Evolutionary conservation across 139 green algal genomes (phyloP).

Genomic region (Tetradesmus lagerheimii): DNA sequence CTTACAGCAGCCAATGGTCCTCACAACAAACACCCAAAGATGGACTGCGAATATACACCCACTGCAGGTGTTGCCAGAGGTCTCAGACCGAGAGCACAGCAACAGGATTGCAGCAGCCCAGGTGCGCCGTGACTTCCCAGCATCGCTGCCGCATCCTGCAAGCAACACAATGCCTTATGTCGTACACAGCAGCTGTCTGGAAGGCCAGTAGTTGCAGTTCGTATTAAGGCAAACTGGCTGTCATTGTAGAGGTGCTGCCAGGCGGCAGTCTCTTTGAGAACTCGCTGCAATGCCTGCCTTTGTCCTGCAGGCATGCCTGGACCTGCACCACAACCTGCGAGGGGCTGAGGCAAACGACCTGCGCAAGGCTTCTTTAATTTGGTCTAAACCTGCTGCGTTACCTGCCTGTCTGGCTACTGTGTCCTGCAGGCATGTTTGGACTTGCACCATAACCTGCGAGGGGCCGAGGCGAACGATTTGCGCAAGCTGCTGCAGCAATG

Average conservation of each 20-base stretch:
- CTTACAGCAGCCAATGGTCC: background rate
- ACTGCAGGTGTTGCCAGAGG: slow-evolving; percentile 7
- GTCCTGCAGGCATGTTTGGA: background rate
- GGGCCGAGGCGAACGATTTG: background rate
- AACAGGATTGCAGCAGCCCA: slow-evolving; percentile 12
- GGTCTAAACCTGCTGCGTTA: too few species aligned
- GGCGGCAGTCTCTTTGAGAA: too few species aligned
- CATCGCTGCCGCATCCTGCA: background rate
- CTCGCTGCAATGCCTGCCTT: too few species aligned
- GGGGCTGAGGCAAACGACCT: background rate
- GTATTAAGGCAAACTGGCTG: too few species aligned
- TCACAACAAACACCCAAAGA: too few species aligned
- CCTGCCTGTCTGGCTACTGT: background rate
- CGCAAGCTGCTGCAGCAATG: slow-evolving; percentile 7
- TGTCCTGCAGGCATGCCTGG: background rate
- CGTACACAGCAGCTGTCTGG: background rate
- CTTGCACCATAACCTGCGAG: background rate
- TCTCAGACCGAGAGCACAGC: background rate
- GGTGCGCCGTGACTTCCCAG: background rate
- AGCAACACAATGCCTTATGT: background rate
- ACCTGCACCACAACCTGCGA: slow-evolving; percentile 7
- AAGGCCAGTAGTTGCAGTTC: too few species aligned
- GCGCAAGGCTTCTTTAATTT: too few species aligned
- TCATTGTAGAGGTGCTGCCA: too few species aligned
- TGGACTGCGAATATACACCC: too few species aligned